Conservation (phyloP, 441 rosid genomes). For the Mallotus japonicus region DNA sequence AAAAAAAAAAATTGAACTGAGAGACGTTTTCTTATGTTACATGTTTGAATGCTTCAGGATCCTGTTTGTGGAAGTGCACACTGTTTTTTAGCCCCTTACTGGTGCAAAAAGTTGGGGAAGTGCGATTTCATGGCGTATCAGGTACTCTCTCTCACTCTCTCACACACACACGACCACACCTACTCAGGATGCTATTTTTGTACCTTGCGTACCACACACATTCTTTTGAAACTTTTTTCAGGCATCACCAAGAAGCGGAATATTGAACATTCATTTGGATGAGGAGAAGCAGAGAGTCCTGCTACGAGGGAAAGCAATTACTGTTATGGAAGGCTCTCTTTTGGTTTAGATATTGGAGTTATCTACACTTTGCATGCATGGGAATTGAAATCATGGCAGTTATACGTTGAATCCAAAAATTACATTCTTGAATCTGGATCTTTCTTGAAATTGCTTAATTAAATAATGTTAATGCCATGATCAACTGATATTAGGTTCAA, state of each 20-base stretch:
- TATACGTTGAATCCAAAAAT: background rate
- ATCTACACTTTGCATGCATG: background rate
- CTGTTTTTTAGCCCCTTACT: conserved; percentile 65
- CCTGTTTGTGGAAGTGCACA: conserved; percentile 78
- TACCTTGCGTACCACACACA: background rate
- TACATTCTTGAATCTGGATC: background rate
- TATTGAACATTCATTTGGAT: conserved; percentile 47
- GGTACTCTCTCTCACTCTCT: conserved; percentile 31
- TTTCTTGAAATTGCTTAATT: background rate
- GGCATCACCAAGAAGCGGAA: conserved; percentile 80
- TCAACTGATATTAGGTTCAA: background rate
- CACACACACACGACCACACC: background rate
- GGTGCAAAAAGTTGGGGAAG: conserved; percentile 66
- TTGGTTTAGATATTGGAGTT: conserved; percentile 38
- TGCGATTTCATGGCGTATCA: conserved; percentile 50
- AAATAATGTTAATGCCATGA: background rate
- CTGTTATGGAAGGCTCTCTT: conserved; percentile 69
- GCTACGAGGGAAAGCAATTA: conserved; percentile 61
- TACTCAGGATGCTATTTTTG: background rate
- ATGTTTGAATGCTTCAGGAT: conserved; percentile 42
- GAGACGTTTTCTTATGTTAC: background rate
- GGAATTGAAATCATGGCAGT: background rate
- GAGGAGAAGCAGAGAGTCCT: conserved; percentile 53
- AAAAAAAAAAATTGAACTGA: background rate
- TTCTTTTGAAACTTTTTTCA: conserved; percentile 12